Evolutionary conservation across 73 alveolate genomes (phyloP).

Genomic region (Paramecium biaurelia): DNA sequence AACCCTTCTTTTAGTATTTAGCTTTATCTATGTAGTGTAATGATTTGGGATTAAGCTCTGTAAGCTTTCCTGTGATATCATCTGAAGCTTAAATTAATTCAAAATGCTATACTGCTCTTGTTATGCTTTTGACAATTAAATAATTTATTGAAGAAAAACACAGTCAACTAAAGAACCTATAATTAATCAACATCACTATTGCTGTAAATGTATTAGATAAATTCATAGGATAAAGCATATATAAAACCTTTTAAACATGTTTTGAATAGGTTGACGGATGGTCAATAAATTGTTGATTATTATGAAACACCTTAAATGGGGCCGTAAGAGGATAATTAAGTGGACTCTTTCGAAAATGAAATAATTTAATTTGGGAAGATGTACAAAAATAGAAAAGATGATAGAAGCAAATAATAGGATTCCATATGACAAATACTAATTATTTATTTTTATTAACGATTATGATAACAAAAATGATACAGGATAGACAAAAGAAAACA

Average conservation of each 20-base stretch:
- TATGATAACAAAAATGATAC: background rate
- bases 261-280: background rate
- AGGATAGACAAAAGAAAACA: background rate
- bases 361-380: background rate
- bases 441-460: background rate
- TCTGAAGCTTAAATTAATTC: background rate
- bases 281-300: background rate
- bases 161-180: background rate
- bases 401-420: background rate
- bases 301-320: slow-evolving; percentile 36
- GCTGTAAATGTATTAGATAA: background rate
- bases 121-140: slow-evolving; percentile 25
- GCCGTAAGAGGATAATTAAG: background rate
- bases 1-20: background rate
- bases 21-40: background rate
- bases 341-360: background rate
- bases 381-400: slow-evolving; percentile 26
- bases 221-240: background rate
- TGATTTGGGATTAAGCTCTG: slow-evolving; percentile 17
- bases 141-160: slow-evolving; percentile 27
- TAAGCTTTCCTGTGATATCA: background rate
- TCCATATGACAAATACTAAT: background rate
- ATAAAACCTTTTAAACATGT: background rate
- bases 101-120: slow-evolving; percentile 2
- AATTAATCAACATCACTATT: background rate